Evolutionary conservation across 2,329 filamentous ascomycete genomes (phyloP).

Genomic region (Fusarium succisae): DNA sequence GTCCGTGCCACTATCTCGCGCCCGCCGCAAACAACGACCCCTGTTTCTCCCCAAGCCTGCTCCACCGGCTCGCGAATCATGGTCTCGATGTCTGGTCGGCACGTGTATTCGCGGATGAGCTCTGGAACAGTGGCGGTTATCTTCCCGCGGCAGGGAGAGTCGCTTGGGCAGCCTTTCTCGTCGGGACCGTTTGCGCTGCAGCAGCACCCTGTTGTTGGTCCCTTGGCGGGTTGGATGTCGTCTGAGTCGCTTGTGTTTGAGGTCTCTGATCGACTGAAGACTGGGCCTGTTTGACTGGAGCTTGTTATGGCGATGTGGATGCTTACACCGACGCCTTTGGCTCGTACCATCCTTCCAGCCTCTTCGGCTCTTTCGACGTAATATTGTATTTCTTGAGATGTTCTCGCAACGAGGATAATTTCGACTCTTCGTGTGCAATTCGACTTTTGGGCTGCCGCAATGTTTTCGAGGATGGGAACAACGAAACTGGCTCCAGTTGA

Average conservation of each 20-base stretch:
- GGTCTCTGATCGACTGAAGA: conserved; percentile 41
- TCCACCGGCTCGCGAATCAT: conserved; percentile 66
- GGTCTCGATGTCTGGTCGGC: conserved; percentile 60
- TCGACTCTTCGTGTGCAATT: conserved; percentile 64
- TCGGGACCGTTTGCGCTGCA: conserved; percentile 23
- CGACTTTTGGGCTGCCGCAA: conserved; percentile 53
- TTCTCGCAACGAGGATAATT: conserved; percentile 61
- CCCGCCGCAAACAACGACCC: conserved; percentile 68
- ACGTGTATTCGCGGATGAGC: conserved; percentile 54
- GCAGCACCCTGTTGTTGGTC: conserved; percentile 34
- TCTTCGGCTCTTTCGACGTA: conserved; percentile 61
- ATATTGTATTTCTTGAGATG: conserved; percentile 63
- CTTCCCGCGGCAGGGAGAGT: conserved; percentile 17
- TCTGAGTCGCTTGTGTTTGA: conserved; percentile 34
- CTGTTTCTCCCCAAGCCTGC: conserved; percentile 68
- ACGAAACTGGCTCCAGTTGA: conserved; percentile 72
- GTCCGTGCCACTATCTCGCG: conserved; percentile 62
- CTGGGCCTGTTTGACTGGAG: conserved; percentile 2
- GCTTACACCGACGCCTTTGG: conserved; percentile 58
- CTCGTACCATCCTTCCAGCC: conserved; percentile 53
- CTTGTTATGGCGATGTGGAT: conserved; percentile 66
- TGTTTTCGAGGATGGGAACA: conserved; percentile 66
- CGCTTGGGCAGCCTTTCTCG: conserved; percentile 23
- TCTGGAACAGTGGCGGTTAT: conserved; percentile 31
- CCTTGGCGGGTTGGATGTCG: conserved; percentile 22